phyloP scores from a whole-genome alignment of 164 flowering plant species.

The Vitis rotundifolia region DNA sequence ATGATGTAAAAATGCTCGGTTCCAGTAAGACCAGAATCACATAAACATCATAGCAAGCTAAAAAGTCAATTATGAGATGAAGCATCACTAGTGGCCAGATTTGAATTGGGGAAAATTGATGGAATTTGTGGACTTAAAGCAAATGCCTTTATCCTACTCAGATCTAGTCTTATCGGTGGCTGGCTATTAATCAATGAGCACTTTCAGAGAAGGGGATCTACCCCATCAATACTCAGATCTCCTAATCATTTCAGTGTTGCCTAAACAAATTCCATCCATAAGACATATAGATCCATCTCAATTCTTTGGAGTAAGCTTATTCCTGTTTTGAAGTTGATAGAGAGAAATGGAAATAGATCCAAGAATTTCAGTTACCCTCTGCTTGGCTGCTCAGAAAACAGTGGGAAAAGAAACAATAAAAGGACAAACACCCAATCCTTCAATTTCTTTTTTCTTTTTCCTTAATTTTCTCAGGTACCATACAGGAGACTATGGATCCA shows the following conservation, averaged over 20 bases:
- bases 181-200: not conserved
- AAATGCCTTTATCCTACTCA: no score
- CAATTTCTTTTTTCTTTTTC: not conserved
- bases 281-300: not conserved
- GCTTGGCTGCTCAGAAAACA: not conserved
- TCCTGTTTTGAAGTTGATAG: not conserved
- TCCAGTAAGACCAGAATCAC: not conserved
- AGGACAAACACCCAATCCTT: not conserved
- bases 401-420: not conserved
- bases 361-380: not conserved
- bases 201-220: not conserved
- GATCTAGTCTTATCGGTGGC: not conserved
- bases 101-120: not conserved
- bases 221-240: not conserved
- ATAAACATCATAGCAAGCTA: not conserved
- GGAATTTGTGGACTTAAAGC: not conserved
- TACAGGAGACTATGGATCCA: not conserved
- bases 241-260: no score
- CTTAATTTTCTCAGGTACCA: slow-evolving; percentile 7
- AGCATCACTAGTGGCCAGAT: not conserved
- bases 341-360: not conserved
- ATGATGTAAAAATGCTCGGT: not conserved
- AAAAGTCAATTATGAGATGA: not conserved
- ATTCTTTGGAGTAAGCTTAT: not conserved
- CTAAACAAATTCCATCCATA: not conserved